These are phyloP conservation scores for Paecilomyces formosus DNA, from an alignment of 2,329 filamentous ascomycete species.

Conservation along the genomic window DNA sequence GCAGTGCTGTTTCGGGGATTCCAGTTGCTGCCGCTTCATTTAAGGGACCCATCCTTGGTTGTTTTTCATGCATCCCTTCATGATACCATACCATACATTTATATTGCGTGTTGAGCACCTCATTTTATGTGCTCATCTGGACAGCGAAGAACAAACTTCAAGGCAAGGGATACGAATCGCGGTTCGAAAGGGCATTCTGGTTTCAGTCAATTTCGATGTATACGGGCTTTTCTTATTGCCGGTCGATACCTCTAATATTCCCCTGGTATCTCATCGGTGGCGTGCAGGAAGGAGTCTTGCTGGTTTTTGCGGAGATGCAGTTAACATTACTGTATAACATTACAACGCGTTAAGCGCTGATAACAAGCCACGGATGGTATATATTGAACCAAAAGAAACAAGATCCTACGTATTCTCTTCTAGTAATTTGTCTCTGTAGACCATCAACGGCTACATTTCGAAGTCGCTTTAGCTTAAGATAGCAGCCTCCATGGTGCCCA, in stretches of 20 bases:
- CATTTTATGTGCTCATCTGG: not conserved
- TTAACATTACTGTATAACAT: not conserved
- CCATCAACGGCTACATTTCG: too few species aligned
- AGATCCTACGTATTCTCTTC: not conserved
- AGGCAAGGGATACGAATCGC: not conserved
- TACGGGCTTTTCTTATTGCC: not conserved
- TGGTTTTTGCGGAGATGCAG: not conserved
- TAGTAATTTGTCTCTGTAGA: too few species aligned
- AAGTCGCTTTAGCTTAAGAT: too few species aligned
- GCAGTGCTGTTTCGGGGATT: not conserved
- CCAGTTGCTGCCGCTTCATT: not conserved
- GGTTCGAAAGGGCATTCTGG: not conserved
- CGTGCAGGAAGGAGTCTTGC: not conserved
- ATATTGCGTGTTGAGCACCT: not conserved
- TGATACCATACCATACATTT: not conserved
- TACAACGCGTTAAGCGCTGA: not conserved
- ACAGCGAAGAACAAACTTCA: not conserved
- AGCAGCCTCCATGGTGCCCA: too few species aligned
- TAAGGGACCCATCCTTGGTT: not conserved
- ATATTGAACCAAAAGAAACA: not conserved
- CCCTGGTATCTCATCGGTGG: not conserved
- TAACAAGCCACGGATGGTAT: not conserved
- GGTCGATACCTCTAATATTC: not conserved
- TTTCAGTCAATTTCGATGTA: not conserved
- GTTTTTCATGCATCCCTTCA: not conserved